Evolutionary conservation across 805 yeast genomes (phyloP), one percentile per base, ranked within the genome.

Genomic region (Schwanniomyces occidentalis): DNA sequence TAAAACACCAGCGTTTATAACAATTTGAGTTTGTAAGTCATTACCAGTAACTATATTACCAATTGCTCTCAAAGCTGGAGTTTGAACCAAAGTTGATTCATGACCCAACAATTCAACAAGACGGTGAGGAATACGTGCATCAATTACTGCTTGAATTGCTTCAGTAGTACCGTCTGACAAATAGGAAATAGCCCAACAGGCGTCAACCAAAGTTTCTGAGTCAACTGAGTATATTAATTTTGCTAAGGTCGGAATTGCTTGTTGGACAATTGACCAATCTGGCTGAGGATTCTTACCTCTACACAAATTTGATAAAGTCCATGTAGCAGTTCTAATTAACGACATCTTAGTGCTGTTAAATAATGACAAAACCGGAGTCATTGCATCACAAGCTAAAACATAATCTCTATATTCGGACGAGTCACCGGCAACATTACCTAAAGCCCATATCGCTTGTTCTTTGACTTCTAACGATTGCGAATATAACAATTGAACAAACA

Each of bases 371-470:
- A 93, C 84, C 6, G 96, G 96, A 44, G 77, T 82, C 85, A 93
- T 85, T 16, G 97, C 97, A 45, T 84, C 82, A 51, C 88, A 83
- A 27, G 74, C 66, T 49, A 93, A 72, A 28, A 93, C 98, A 51
- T 75, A 83, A 67, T 93, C 98, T 69, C 99, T 82, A 72, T 80
- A 88, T 26, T 74, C 70, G 6, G 96, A 76, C 10, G 96, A 87
- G 61, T 93, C 99, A 63, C 99, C 99, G 17, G 99, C 98, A 60
- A 93, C 96, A 60, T 93, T 93, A 66, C 99, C 99, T 48, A 93
- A 72, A 18, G 99, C 98, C 99, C 99, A 93, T 49, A 93, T 91
- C 9, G 98, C 98, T 69, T 93, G 99, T 64, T 93, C 99, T 64
- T 88, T 87, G 38, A 93, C 97, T 56, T 93, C 98, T 39, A 82